Conservation (phyloP, 306 rosid species). For the Prunus dulcis region DNA sequence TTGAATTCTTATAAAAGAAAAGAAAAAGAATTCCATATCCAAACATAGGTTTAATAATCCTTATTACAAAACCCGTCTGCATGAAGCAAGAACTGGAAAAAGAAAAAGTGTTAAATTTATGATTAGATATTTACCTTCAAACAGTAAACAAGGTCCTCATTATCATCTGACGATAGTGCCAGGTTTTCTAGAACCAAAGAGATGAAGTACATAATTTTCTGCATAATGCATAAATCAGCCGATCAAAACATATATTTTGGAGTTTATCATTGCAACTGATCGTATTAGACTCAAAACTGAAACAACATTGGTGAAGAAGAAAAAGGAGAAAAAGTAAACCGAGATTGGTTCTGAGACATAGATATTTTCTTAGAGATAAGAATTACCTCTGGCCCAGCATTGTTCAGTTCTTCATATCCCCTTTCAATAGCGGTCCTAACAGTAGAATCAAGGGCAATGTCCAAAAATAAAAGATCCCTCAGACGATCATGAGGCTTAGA, state of each 20-base stretch:
- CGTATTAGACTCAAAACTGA: background rate
- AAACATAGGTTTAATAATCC: background rate
- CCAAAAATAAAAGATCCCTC: slow-evolving; percentile 92
- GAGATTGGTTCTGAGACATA: background rate
- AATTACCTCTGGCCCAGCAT: slow-evolving; percentile 79
- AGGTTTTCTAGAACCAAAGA: slow-evolving; percentile 77
- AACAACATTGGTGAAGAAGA: slow-evolving; percentile 2
- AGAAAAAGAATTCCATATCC: background rate
- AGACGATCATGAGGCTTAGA: slow-evolving; percentile 67
- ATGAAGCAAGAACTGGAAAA: background rate
- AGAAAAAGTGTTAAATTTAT: background rate
- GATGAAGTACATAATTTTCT: slow-evolving; percentile 88
- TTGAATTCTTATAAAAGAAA: background rate
- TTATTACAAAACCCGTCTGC: background rate
- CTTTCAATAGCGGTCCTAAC: slow-evolving; percentile 95
- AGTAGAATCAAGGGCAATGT: slow-evolving; percentile 93
- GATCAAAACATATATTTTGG: slow-evolving; percentile 26
- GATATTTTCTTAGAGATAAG: slow-evolving; percentile 15
- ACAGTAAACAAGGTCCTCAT: slow-evolving; percentile 83
- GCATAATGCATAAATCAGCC: slow-evolving; percentile 39
- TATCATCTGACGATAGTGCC: slow-evolving; percentile 80
- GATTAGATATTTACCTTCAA: slow-evolving; percentile 58
- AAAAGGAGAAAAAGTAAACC: background rate
- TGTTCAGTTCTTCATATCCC: slow-evolving; percentile 74
- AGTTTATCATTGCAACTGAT: background rate